These are phyloP conservation scores for Gilbertella persicaria DNA, from an alignment of 371 early-diverging fungal species.

Conservation along the genomic window DNA sequence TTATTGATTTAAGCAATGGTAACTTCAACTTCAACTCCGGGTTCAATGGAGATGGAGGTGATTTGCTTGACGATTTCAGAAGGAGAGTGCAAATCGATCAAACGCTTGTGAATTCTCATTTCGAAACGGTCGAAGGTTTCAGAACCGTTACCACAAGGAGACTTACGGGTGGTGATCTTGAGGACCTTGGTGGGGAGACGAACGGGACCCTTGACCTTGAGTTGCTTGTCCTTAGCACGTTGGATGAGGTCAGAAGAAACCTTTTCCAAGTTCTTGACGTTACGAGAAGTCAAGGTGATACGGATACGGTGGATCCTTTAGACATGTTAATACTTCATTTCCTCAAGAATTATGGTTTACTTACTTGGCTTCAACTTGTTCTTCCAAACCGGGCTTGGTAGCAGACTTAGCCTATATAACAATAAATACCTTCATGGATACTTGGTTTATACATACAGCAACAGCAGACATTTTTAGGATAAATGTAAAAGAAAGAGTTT, in stretches of 20 bases:
- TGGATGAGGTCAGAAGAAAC: conserved; percentile 95
- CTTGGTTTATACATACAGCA: conserved; percentile 22
- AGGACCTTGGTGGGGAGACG: conserved; percentile 98
- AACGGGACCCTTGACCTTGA: conserved; percentile 97
- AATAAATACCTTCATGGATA: neutral
- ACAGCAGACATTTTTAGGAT: conserved; percentile 35
- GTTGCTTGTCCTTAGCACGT: conserved; percentile 97
- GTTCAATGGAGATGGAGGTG: conserved; percentile 98
- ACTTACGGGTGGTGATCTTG: conserved; percentile 98
- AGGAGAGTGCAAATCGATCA: conserved; percentile 97
- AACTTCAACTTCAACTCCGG: conserved; percentile 99
- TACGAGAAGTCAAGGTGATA: conserved; percentile 97
- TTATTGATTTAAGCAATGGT: conserved; percentile 84
- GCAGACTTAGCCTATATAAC: conserved; percentile 45
- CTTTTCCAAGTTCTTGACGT: conserved; percentile 98
- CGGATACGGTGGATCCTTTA: conserved; percentile 87
- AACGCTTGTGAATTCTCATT: conserved; percentile 99
- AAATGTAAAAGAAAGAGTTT: conserved; percentile 31
- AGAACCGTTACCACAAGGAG: conserved; percentile 99
- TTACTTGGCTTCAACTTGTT: conserved; percentile 56
- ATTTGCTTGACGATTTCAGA: conserved; percentile 99
- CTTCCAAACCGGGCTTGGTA: conserved; percentile 59
- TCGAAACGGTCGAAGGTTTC: conserved; percentile 98
- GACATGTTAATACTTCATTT: neutral
- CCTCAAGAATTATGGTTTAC: no score